These are phyloP conservation scores for Trichoderma polysporum DNA, from an alignment of 2,329 filamentous ascomycete species.

Conservation along the genomic window DNA sequence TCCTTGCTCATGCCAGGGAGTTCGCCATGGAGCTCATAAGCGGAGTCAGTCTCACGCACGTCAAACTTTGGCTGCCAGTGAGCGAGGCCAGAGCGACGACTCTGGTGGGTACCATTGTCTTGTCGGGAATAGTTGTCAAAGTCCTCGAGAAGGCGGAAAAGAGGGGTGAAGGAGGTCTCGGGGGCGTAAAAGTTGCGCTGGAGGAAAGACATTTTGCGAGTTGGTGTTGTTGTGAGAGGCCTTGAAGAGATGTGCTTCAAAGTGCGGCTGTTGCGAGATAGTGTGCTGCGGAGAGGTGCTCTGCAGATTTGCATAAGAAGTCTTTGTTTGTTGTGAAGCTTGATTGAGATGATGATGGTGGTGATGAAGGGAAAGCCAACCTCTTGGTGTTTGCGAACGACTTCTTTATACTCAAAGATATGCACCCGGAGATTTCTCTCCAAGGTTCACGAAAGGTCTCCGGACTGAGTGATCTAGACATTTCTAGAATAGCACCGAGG, in stretches of 20 bases:
- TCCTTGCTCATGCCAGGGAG: constrained; percentile 71
- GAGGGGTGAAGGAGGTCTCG: constrained; percentile 49
- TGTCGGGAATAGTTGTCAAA: constrained; percentile 52
- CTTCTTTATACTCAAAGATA: constrained; percentile 10
- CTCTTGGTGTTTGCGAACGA: neutral
- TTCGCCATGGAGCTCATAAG: constrained; percentile 74
- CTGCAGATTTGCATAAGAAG: neutral
- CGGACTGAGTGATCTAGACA: neutral
- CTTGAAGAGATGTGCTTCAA: neutral
- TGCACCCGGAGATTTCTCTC: neutral
- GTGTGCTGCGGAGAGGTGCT: neutral
- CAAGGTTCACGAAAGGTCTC: neutral
- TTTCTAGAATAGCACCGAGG: neutral
- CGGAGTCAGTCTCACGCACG: constrained; percentile 61
- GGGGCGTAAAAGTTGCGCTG: constrained; percentile 44
- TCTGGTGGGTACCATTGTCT: constrained; percentile 20
- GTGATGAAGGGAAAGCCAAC: neutral
- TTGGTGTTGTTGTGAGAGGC: neutral
- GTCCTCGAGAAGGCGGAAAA: constrained; percentile 60
- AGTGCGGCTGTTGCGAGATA: neutral
- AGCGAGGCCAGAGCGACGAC: constrained; percentile 31
- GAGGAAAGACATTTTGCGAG: constrained; percentile 53
- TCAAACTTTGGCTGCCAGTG: constrained; percentile 71
- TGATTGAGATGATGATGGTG: neutral
- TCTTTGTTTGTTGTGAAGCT: neutral